A percentile compares a stretch with the other conserved stretches of the same genome.
Evolutionary conservation across 257 asterid species (phyloP).

Genomic region (Paraleonurus japonicus): DNA sequence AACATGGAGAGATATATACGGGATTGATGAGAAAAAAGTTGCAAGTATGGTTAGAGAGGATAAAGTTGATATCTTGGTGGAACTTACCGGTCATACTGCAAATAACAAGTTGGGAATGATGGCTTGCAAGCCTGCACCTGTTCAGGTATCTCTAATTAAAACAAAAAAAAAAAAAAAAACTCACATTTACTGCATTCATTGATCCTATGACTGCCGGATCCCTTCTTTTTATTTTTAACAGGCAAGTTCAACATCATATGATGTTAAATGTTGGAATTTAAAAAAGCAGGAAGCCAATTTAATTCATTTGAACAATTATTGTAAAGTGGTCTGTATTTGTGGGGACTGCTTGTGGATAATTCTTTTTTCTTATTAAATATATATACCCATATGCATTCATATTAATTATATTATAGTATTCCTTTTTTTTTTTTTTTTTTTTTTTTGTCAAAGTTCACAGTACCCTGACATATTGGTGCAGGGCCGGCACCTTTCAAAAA

Average conservation of each 20-base stretch:
- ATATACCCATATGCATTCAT: not conserved
- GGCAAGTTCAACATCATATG: not conserved
- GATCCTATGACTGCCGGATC: not conserved
- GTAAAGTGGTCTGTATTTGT: not conserved
- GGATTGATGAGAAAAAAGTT: constrained; percentile 93
- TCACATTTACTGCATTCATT: not conserved
- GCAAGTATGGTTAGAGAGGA: constrained; percentile 91
- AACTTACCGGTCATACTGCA: constrained; percentile 99
- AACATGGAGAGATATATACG: constrained; percentile 87
- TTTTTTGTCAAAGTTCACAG: not conserved
- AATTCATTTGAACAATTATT: not conserved
- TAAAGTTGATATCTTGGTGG: constrained; percentile 90
- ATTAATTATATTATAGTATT: not conserved
- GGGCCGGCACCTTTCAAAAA: not conserved
- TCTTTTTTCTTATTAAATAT: not conserved
- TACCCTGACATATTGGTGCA: not conserved
- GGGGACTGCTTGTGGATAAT: not conserved
- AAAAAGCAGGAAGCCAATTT: not conserved
- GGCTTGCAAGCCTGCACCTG: constrained; percentile 99
- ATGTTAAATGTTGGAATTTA: constrained; percentile 12
- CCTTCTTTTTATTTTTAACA: constrained; percentile 6
- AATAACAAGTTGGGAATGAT: constrained; percentile 98
- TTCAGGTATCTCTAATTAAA: constrained; percentile 63
- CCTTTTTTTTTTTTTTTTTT: no score
- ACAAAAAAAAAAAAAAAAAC: constrained; percentile 10